Percentiles rank a stretch among this genome's conserved stretches.
phyloP scores from a whole-genome alignment of 495 filamentous ascomycete species.

The Daldinia grandis region DNA sequence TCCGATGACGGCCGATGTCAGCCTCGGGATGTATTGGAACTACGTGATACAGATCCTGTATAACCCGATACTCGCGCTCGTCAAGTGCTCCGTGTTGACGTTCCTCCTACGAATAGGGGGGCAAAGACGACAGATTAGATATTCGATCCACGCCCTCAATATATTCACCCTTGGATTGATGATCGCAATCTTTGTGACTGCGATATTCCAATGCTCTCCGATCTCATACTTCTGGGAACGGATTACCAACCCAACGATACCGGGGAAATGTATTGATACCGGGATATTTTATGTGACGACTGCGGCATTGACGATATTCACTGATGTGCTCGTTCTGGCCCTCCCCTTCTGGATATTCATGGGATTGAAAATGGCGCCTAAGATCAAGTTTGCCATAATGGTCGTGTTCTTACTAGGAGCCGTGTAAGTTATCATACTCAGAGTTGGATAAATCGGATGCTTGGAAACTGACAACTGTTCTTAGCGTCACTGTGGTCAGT shows the following conservation, averaged over 20 bases:
- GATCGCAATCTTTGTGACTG: constrained; percentile 63
- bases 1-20: constrained; percentile 52
- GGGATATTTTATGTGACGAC: constrained; percentile 57
- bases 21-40: constrained; percentile 54
- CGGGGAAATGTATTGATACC: constrained; percentile 59
- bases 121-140: constrained; percentile 55
- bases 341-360: constrained; percentile 60
- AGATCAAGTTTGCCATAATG: constrained; percentile 58
- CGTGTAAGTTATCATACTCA: constrained; percentile 49
- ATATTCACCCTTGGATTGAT: constrained; percentile 61
- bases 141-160: constrained; percentile 59
- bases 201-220: constrained; percentile 66
- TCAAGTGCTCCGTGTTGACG: constrained; percentile 67
- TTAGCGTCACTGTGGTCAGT: constrained; percentile 62
- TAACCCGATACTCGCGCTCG: constrained; percentile 68
- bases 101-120: constrained; percentile 62
- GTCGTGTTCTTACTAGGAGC: constrained; percentile 61
- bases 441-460: not conserved
- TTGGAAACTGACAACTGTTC: not conserved
- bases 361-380: constrained; percentile 55
- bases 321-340: constrained; percentile 59
- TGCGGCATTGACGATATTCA: constrained; percentile 60
- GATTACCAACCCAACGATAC: constrained; percentile 45
- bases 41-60: constrained; percentile 69
- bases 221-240: constrained; percentile 58